These are phyloP conservation scores for Mycena rosella DNA, from an alignment of 768 basidiomycete species.

Conservation along the genomic window DNA sequence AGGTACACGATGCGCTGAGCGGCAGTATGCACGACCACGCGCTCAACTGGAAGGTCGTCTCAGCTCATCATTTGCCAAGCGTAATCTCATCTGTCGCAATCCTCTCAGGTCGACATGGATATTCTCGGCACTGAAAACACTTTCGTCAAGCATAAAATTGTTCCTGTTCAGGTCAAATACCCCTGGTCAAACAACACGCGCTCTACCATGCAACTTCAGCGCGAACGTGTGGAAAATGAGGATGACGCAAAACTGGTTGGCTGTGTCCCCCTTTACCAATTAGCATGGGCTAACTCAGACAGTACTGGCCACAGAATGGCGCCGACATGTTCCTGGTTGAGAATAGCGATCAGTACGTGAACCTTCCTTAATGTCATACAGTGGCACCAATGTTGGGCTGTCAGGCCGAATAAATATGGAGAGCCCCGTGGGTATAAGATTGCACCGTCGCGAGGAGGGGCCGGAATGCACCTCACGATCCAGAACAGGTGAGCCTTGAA, in stretches of 20 bases:
- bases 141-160: constrained; percentile 58
- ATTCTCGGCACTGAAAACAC: constrained; percentile 65
- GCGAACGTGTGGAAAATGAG: constrained; percentile 58
- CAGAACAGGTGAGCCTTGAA: constrained; percentile 20
- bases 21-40: constrained; percentile 69
- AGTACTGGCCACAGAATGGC: constrained; percentile 55
- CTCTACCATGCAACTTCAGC: constrained; percentile 47
- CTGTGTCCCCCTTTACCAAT: neutral
- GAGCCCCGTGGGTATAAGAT: constrained; percentile 62
- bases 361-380: no score
- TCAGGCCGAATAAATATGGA: constrained; percentile 58
- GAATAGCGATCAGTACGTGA: constrained; percentile 51
- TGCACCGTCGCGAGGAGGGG: constrained; percentile 54
- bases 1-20: constrained; percentile 36
- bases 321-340: constrained; percentile 62
- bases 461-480: constrained; percentile 46
- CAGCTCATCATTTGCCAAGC: neutral
- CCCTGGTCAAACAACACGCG: constrained; percentile 60
- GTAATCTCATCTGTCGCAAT: neutral
- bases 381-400: neutral
- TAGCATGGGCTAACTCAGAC: neutral
- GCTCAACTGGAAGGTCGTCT: constrained; percentile 60
- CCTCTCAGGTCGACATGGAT: constrained; percentile 62
- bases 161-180: constrained; percentile 55
- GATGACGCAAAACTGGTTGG: constrained; percentile 56